Evolutionary conservation across 2,329 filamentous ascomycete species (phyloP).

Genomic region (Ceratocystis ficicola): DNA sequence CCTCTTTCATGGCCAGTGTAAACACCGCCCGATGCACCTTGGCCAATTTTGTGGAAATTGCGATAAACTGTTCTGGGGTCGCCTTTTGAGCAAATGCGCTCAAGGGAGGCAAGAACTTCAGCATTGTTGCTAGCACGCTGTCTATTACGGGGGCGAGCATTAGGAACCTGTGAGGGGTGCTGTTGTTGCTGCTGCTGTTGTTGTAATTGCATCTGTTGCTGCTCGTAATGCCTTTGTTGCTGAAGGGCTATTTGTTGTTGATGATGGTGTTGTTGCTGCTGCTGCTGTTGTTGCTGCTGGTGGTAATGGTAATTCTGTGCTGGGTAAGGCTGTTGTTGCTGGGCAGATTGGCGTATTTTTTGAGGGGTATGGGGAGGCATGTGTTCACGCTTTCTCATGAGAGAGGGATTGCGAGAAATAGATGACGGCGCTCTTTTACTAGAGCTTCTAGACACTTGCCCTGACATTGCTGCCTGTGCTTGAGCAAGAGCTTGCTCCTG

Average conservation of each 20-base stretch:
- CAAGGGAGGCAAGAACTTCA: conserved; percentile 72
- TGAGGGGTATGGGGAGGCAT: conserved; percentile 6
- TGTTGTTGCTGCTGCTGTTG: conserved; percentile 26
- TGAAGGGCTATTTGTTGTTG: conserved; percentile 24
- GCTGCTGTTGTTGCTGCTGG: conserved; percentile 17
- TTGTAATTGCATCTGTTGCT: conserved; percentile 33
- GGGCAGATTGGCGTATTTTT: conserved; percentile 15
- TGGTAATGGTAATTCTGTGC: conserved; percentile 21
- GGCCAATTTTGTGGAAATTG: conserved; percentile 85
- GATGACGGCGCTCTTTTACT: conserved; percentile 54
- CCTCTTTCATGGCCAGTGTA: conserved; percentile 79
- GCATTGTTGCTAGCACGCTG: conserved; percentile 65
- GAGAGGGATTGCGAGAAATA: conserved; percentile 35
- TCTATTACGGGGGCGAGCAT: conserved; percentile 61
- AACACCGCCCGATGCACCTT: conserved; percentile 92
- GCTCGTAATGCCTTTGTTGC: conserved; percentile 14
- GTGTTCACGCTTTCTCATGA: conserved; percentile 29
- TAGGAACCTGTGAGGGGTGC: conserved; percentile 33
- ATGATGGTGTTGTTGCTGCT: conserved; percentile 21
- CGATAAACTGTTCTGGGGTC: conserved; percentile 83
- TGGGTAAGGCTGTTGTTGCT: conserved; percentile 17
- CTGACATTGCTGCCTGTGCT: conserved; percentile 63
- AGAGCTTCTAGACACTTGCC: conserved; percentile 57
- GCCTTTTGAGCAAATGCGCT: conserved; percentile 78
- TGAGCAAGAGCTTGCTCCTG: conserved; percentile 74